These are phyloP conservation scores for Boletus vermiculosoides DNA, from an alignment of 768 basidiomycete genomes.

Conservation along the genomic window DNA sequence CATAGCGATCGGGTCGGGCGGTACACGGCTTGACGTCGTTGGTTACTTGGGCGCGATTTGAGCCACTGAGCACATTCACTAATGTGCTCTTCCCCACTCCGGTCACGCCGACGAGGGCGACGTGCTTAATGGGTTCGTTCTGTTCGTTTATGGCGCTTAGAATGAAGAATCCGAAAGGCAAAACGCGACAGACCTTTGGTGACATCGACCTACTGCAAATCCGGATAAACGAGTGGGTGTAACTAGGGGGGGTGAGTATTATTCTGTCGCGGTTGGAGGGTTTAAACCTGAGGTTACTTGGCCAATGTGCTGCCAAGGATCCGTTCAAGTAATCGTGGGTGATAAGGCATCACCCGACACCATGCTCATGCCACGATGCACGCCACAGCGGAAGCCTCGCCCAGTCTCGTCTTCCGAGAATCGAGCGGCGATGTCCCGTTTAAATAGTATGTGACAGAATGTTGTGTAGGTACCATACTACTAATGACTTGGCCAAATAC, in stretches of 20 bases:
- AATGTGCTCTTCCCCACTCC: slow-evolving; percentile 19
- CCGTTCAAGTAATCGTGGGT: neutral
- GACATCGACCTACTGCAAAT: neutral
- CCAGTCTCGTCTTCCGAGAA: too few species aligned
- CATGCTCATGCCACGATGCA: slow-evolving; percentile 3
- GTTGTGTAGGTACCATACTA: neutral
- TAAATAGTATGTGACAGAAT: neutral
- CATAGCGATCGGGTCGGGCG: neutral
- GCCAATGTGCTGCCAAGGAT: neutral
- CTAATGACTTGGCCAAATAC: neutral
- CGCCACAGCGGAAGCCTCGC: neutral
- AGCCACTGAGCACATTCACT: slow-evolving; percentile 13
- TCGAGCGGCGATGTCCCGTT: neutral
- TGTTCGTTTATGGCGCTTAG: neutral
- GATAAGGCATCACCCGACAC: neutral
- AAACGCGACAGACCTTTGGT: slow-evolving; percentile 2
- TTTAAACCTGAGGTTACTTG: neutral
- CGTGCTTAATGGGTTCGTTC: slow-evolving; percentile 6
- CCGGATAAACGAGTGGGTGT: neutral
- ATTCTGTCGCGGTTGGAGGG: neutral
- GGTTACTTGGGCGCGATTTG: neutral
- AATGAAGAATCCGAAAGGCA: neutral
- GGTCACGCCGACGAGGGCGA: slow-evolving; percentile 14
- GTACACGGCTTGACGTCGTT: slow-evolving; percentile 11
- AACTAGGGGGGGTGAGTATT: neutral